phyloP scores from a whole-genome alignment of 352 stramenopile species.

The Phytophthora pistaciae region DNA sequence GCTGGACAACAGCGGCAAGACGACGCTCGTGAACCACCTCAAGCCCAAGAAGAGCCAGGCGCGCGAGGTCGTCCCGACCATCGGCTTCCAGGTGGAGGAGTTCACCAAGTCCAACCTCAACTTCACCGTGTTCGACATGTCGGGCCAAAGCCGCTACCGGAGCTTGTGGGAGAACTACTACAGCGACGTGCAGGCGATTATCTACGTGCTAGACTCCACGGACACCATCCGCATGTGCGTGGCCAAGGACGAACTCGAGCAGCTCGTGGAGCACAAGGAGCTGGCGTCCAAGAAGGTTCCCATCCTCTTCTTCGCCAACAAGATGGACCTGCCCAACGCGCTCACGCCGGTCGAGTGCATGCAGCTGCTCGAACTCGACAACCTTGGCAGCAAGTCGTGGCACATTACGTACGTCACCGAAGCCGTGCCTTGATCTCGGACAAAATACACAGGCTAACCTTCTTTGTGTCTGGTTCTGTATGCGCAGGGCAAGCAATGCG shows the following conservation, averaged over 20 bases:
- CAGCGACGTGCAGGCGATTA: slow-evolving; percentile 86
- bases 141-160: slow-evolving; percentile 81
- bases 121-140: slow-evolving; percentile 94
- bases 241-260: slow-evolving; percentile 89
- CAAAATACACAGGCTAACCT: background rate
- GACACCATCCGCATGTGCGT: slow-evolving; percentile 89
- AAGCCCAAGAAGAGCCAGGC: slow-evolving; percentile 90
- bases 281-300: slow-evolving; percentile 75
- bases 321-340: slow-evolving; percentile 83
- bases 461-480: background rate
- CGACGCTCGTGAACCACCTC: slow-evolving; percentile 93
- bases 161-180: slow-evolving; percentile 91
- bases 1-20: slow-evolving; percentile 93
- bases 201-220: slow-evolving; percentile 92
- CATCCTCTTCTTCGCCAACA: slow-evolving; percentile 91
- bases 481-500: slow-evolving; percentile 79
- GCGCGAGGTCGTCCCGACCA: slow-evolving; percentile 89
- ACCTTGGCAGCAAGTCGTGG: slow-evolving; percentile 83
- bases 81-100: slow-evolving; percentile 92
- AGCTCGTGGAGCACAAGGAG: slow-evolving; percentile 86
- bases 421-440: background rate
- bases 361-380: slow-evolving; percentile 81
- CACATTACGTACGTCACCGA: slow-evolving; percentile 75
- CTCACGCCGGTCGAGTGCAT: slow-evolving; percentile 86
- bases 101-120: slow-evolving; percentile 93